Evolutionary conservation across 1,284 basidiomycete species (phyloP).

Genomic region (Boletus calvinii): DNA sequence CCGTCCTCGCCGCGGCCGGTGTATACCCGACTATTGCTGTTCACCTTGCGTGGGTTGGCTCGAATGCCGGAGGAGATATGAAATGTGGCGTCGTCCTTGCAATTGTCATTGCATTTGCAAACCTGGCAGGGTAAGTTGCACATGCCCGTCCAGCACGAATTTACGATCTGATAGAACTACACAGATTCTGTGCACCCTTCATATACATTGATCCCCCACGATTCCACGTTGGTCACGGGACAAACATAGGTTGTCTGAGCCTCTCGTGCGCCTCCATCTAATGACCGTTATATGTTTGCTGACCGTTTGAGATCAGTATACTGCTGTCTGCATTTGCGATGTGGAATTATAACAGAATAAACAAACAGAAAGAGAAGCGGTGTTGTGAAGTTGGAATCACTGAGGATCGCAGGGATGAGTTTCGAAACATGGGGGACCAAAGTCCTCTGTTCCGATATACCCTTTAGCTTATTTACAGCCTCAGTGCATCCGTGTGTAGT

Average conservation of each 20-base stretch:
- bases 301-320: slow-evolving; percentile 23
- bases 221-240: slow-evolving; percentile 51
- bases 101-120: slow-evolving; percentile 53
- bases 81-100: slow-evolving; percentile 54
- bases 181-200: slow-evolving; percentile 43
- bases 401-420: slow-evolving; percentile 36
- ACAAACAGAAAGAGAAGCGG: slow-evolving; percentile 41
- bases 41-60: slow-evolving; percentile 53
- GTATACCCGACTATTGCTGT: slow-evolving; percentile 55
- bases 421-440: slow-evolving; percentile 44
- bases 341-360: slow-evolving; percentile 41
- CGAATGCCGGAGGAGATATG: slow-evolving; percentile 55
- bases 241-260: slow-evolving; percentile 47
- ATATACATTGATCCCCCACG: slow-evolving; percentile 45
- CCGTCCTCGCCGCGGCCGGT: slow-evolving; percentile 54
- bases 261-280: slow-evolving; percentile 33
- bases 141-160: not conserved
- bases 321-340: slow-evolving; percentile 32
- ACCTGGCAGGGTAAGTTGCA: slow-evolving; percentile 46
- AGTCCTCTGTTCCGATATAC: slow-evolving; percentile 46
- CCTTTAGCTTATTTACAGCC: slow-evolving; percentile 9
- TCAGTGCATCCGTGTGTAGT: too few species aligned
- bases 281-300: not conserved
- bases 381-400: slow-evolving; percentile 42
- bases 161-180: slow-evolving; percentile 7